Evolutionary conservation across 2,329 filamentous ascomycete genomes (phyloP).

Genomic region (Trichoderma atrobrunneum): DNA sequence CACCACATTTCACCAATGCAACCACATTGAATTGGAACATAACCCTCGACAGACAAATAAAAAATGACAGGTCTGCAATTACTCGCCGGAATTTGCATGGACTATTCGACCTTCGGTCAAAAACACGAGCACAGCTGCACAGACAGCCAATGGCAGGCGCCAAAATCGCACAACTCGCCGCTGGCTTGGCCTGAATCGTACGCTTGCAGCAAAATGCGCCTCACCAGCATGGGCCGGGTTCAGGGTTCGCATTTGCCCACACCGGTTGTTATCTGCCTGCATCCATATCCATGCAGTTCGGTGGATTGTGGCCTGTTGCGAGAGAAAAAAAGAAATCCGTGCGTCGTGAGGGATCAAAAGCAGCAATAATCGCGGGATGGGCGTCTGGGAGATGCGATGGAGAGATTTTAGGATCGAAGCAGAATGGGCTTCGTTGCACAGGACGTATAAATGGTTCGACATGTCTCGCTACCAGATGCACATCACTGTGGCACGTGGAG

Average conservation of each 20-base stretch:
- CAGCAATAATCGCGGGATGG: not conserved
- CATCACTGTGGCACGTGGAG: slow-evolving; percentile 10
- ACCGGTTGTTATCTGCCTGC: not conserved
- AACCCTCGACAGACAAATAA: not conserved
- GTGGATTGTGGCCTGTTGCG: slow-evolving; percentile 6
- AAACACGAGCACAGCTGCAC: not conserved
- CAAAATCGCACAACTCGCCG: not conserved
- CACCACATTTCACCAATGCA: not conserved
- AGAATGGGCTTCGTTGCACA: not conserved
- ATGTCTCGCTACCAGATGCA: slow-evolving; percentile 4
- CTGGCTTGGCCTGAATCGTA: slow-evolving; percentile 4
- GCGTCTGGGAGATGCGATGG: not conserved
- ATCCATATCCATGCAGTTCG: slow-evolving; percentile 3
- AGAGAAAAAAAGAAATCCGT: not conserved
- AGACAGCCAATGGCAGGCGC: not conserved
- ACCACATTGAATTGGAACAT: not conserved
- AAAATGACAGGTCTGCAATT: slow-evolving; percentile 4
- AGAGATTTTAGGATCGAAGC: not conserved
- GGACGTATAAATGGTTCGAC: not conserved
- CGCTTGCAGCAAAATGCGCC: slow-evolving; percentile 1
- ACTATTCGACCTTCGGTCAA: not conserved
- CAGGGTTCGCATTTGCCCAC: not conserved
- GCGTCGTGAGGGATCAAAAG: not conserved
- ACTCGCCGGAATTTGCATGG: not conserved
- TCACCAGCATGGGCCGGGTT: slow-evolving; percentile 1